phyloP scores from a whole-genome alignment of 2,329 filamentous ascomycete species.

The Emmonsiellopsis sp. region DNA sequence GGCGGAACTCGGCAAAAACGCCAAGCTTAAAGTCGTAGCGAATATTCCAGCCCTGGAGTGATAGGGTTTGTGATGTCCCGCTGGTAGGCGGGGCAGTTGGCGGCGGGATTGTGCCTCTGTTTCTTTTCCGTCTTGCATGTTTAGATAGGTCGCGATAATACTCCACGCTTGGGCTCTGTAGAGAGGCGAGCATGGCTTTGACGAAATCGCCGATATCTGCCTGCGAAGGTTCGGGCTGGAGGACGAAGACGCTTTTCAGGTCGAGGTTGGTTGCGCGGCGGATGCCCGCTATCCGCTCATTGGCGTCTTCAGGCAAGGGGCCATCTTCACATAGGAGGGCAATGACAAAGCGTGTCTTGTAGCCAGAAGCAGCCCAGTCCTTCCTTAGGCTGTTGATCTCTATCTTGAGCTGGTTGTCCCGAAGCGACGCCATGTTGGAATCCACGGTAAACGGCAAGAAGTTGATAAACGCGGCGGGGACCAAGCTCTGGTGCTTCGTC shows the following conservation, averaged over 20 bases:
- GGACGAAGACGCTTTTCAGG: conserved; percentile 73
- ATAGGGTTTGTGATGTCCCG: conserved; percentile 77
- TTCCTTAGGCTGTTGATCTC: conserved; percentile 73
- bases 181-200: conserved; percentile 58
- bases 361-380: conserved; percentile 49
- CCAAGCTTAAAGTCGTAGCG: conserved; percentile 92
- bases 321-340: conserved; percentile 70
- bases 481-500: conserved; percentile 73
- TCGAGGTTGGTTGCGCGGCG: conserved; percentile 71
- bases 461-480: conserved; percentile 71
- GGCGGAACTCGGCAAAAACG: conserved; percentile 82
- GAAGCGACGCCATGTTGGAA: conserved; percentile 61
- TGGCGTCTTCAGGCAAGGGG: conserved; percentile 50
- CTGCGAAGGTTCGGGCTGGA: conserved; percentile 62
- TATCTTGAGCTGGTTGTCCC: conserved; percentile 78
- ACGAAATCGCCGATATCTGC: conserved; percentile 66
- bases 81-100: conserved; percentile 74
- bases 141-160: conserved; percentile 94
- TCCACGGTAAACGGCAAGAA: conserved; percentile 73
- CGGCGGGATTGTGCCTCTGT: conserved; percentile 64
- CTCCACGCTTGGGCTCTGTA: conserved; percentile 70
- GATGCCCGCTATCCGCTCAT: conserved; percentile 71
- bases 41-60: conserved; percentile 79
- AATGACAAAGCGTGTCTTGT: conserved; percentile 68
- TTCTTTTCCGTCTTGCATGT: conserved; percentile 79